Evolutionary conservation across 495 filamentous ascomycete species (phyloP).

Genomic region (Trypethelium eluteriae): DNA sequence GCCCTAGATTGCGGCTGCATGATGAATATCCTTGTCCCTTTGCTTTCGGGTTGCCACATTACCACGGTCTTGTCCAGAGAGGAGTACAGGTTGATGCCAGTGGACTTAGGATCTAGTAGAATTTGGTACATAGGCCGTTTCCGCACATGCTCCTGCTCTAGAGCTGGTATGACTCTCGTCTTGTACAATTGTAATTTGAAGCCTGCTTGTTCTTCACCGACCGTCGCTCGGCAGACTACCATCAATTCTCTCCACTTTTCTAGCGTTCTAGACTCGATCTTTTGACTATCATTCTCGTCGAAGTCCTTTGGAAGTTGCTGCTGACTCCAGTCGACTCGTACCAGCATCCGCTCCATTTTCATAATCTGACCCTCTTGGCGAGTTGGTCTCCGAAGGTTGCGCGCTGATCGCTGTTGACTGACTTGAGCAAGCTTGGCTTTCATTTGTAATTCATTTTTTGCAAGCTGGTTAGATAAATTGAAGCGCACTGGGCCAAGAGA

Average conservation of each 20-base stretch:
- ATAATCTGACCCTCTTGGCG: constrained; percentile 56
- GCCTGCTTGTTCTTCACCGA: constrained; percentile 42
- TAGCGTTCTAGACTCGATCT: constrained; percentile 50
- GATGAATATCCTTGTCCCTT: constrained; percentile 58
- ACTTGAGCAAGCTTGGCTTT: constrained; percentile 31
- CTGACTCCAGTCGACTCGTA: constrained; percentile 53
- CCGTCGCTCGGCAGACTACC: constrained; percentile 52
- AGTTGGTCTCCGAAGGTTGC: constrained; percentile 26
- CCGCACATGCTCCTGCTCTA: constrained; percentile 50
- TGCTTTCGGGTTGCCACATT: constrained; percentile 52
- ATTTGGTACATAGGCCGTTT: constrained; percentile 52
- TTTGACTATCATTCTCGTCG: constrained; percentile 57
- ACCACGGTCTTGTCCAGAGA: constrained; percentile 66
- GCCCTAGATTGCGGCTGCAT: constrained; percentile 58
- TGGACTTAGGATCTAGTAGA: constrained; percentile 45
- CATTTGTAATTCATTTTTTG: constrained; percentile 34
- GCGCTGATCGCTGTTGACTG: constrained; percentile 12
- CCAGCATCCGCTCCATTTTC: constrained; percentile 70
- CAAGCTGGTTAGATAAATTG: constrained; percentile 43
- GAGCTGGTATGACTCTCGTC: constrained; percentile 48
- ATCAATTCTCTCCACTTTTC: constrained; percentile 69
- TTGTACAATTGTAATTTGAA: constrained; percentile 63
- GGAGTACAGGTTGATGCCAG: constrained; percentile 61
- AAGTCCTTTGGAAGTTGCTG: constrained; percentile 55
- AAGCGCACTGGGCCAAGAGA: constrained; percentile 32